Evolutionary conservation across 345 rosid species (phyloP).

Genomic region (Lepidium didymum): DNA sequence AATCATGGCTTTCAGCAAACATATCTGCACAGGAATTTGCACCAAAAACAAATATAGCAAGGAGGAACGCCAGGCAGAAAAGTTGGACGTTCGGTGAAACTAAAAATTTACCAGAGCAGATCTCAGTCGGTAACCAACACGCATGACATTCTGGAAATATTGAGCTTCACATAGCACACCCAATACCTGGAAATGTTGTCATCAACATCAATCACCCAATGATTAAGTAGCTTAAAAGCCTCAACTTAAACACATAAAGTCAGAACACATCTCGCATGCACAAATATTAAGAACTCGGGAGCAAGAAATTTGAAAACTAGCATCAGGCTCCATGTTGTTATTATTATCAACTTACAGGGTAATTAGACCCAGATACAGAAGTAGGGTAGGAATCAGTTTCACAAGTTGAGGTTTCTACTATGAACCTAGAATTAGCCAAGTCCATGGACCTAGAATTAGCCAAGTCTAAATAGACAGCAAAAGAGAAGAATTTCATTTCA

Average conservation of each 20-base stretch:
- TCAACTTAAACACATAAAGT: background rate
- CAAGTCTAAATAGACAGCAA: background rate
- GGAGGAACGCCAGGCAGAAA: conserved; percentile 1
- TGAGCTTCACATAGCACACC: conserved; percentile 96
- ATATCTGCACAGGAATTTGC: background rate
- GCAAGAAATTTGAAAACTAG: background rate
- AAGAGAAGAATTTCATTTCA: background rate
- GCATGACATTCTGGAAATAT: conserved; percentile 98
- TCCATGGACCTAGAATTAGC: background rate
- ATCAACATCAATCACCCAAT: conserved; percentile 5
- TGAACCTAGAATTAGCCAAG: background rate
- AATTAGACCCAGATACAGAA: background rate
- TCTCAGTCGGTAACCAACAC: conserved; percentile 91
- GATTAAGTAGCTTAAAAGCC: background rate
- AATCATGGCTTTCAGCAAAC: background rate
- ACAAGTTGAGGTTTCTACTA: background rate
- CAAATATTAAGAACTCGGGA: background rate
- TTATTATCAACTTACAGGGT: background rate
- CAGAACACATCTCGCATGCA: background rate
- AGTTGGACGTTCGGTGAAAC: background rate
- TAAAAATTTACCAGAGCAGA: conserved; percentile 68
- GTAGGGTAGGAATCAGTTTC: background rate
- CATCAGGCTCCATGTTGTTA: background rate
- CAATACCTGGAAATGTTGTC: conserved; percentile 46
- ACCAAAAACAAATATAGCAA: background rate